Percentiles rank a stretch among this genome's conserved stretches.
Evolutionary conservation across 805 yeast genomes (phyloP).

Genomic region (Kuraishia piskuri): DNA sequence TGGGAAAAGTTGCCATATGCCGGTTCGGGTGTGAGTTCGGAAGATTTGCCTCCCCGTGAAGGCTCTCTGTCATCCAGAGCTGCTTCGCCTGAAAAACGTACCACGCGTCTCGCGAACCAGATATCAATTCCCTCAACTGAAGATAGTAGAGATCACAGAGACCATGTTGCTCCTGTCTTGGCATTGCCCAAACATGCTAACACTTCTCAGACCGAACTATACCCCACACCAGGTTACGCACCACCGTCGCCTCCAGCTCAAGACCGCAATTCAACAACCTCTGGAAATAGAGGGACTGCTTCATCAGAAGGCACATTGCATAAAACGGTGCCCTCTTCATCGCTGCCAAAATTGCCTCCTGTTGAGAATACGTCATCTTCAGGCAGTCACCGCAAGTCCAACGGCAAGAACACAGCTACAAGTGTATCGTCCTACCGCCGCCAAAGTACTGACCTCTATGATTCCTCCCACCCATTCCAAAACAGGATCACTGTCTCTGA

Average conservation of each 20-base stretch:
- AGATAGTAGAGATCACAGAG: too few relatives aligned
- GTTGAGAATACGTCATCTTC: not conserved
- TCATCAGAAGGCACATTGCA: not conserved
- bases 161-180: not conserved
- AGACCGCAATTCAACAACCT: not conserved
- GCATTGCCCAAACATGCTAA: not conserved
- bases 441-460: not conserved
- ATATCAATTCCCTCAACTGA: not conserved
- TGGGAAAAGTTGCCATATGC: not conserved
- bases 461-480: not conserved
- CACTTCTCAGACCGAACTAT: not conserved
- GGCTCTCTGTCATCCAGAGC: not conserved
- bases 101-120: not conserved
- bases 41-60: not conserved
- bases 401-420: not conserved
- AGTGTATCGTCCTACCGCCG: not conserved
- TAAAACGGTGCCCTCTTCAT: not conserved
- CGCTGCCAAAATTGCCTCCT: not conserved
- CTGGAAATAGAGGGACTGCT: not conserved
- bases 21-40: not conserved
- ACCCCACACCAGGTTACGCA: not conserved
- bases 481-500: slow-evolving; percentile 9
- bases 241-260: not conserved
- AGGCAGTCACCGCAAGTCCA: not conserved
- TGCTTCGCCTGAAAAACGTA: not conserved